Conservation (phyloP, 2,329 filamentous ascomycete genomes). For the Scedosporium boydii region DNA sequence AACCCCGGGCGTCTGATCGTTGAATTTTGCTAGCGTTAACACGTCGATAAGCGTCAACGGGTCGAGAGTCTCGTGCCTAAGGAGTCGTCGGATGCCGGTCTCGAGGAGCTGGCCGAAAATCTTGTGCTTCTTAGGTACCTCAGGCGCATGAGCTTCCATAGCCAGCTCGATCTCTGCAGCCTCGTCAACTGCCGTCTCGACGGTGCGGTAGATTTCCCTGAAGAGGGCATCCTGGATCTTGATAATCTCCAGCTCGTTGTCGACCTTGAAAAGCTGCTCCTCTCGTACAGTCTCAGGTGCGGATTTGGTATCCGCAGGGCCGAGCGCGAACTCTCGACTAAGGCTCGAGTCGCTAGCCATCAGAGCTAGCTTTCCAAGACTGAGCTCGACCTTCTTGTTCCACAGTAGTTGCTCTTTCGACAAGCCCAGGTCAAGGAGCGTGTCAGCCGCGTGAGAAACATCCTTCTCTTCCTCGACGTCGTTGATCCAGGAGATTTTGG, state of each 20-base stretch:
- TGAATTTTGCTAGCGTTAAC: constrained; percentile 60
- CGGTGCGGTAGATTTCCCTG: constrained; percentile 56
- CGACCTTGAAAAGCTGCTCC: constrained; percentile 40
- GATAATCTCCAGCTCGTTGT: constrained; percentile 58
- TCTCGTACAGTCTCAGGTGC: constrained; percentile 24
- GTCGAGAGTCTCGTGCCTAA: constrained; percentile 64
- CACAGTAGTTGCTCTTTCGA: constrained; percentile 70
- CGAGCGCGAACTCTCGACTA: constrained; percentile 12
- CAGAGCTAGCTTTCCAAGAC: constrained; percentile 72
- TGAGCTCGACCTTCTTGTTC: constrained; percentile 90
- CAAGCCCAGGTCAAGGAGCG: constrained; percentile 60
- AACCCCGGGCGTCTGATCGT: neutral
- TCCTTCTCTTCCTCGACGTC: constrained; percentile 71
- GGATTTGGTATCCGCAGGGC: constrained; percentile 13
- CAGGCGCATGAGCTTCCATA: constrained; percentile 54
- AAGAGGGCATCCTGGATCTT: constrained; percentile 74
- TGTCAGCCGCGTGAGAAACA: constrained; percentile 61
- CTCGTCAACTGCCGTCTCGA: constrained; percentile 67
- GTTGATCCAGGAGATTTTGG: constrained; percentile 89
- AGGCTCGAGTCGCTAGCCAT: constrained; percentile 46
- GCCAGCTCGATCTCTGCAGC: constrained; percentile 69
- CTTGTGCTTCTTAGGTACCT: constrained; percentile 48
- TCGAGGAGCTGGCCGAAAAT: constrained; percentile 64
- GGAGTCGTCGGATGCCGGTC: constrained; percentile 57
- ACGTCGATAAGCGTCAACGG: constrained; percentile 59